A percentile compares a stretch with the other conserved stretches of the same genome.
These are phyloP conservation scores for Magnolia sinica DNA, from an alignment of 164 flowering plant genomes.

Conservation along the genomic window DNA sequence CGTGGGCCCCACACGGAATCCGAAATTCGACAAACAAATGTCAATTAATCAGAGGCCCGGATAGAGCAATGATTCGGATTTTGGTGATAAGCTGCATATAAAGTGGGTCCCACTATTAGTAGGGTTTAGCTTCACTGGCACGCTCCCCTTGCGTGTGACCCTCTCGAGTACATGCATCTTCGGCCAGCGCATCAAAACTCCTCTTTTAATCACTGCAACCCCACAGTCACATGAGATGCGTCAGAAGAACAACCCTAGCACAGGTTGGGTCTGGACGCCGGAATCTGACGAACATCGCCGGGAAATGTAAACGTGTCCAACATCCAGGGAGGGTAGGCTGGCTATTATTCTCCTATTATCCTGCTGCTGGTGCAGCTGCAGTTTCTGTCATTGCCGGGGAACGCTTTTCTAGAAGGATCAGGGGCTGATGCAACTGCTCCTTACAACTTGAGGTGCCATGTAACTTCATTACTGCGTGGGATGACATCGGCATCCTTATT, in stretches of 20 bases:
- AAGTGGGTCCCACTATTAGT: too few relatives aligned
- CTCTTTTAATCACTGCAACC: slow-evolving; percentile 21
- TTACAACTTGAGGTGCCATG: not conserved
- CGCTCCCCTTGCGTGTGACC: too few relatives aligned
- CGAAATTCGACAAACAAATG: too few relatives aligned
- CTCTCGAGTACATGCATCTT: too few relatives aligned
- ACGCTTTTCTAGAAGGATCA: slow-evolving; percentile 55
- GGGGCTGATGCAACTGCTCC: slow-evolving; percentile 32
- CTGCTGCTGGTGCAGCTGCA: slow-evolving; percentile 8
- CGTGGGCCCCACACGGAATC: too few relatives aligned
- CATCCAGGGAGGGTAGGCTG: not conserved
- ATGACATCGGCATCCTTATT: not conserved
- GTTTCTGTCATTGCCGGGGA: slow-evolving; percentile 18
- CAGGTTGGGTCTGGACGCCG: slow-evolving; percentile 13
- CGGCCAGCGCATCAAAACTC: not conserved
- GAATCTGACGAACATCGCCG: slow-evolving; percentile 9
- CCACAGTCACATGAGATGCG: slow-evolving; percentile 53
- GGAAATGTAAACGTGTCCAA: not conserved
- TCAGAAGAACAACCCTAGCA: slow-evolving; percentile 31
- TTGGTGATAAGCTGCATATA: too few relatives aligned
- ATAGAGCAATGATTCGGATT: too few relatives aligned
- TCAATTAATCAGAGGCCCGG: too few relatives aligned
- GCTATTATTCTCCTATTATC: slow-evolving; percentile 7
- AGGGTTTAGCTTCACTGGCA: too few relatives aligned
- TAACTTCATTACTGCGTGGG: not conserved